phyloP scores from a whole-genome alignment of 75 land plant species.

The Picea sitchensis region DNA sequence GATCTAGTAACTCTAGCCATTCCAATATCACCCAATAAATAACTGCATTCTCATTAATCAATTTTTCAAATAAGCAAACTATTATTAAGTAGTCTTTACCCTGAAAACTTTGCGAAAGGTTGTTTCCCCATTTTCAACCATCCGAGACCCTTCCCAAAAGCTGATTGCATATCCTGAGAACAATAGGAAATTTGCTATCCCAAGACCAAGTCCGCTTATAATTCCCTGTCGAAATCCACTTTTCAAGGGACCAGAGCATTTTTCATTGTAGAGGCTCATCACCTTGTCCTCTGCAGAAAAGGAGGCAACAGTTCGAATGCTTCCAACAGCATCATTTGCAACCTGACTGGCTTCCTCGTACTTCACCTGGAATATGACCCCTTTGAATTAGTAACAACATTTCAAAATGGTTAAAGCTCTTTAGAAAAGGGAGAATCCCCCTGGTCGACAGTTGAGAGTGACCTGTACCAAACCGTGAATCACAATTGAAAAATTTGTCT shows the following conservation, averaged over 20 bases:
- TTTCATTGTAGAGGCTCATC: slow-evolving; percentile 36
- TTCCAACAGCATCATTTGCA: slow-evolving; percentile 60
- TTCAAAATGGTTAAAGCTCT: background rate
- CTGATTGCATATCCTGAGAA: slow-evolving; percentile 41
- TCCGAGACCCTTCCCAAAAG: slow-evolving; percentile 47
- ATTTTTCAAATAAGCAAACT: too few species aligned
- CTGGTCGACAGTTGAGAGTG: too few species aligned
- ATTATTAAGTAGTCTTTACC: slow-evolving; percentile 16
- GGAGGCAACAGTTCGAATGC: slow-evolving; percentile 60
- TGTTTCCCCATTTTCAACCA: slow-evolving; percentile 33
- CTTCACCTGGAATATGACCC: slow-evolving; percentile 22
- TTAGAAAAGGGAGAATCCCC: too few species aligned
- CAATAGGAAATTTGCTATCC: slow-evolving; percentile 42
- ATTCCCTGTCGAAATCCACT: slow-evolving; percentile 45
- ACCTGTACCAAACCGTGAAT: too few species aligned
- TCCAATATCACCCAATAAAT: too few species aligned
- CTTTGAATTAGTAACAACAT: background rate
- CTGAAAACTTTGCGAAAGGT: slow-evolving; percentile 42
- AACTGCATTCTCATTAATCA: too few species aligned
- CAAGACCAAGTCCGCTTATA: slow-evolving; percentile 50
- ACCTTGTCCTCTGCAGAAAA: slow-evolving; percentile 64
- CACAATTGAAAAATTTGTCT: background rate
- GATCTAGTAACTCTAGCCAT: too few species aligned
- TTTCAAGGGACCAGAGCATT: slow-evolving; percentile 37
- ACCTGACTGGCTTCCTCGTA: slow-evolving; percentile 71